phyloP scores from a whole-genome alignment of 495 filamentous ascomycete species.

The Penicillium chermesinum region DNA sequence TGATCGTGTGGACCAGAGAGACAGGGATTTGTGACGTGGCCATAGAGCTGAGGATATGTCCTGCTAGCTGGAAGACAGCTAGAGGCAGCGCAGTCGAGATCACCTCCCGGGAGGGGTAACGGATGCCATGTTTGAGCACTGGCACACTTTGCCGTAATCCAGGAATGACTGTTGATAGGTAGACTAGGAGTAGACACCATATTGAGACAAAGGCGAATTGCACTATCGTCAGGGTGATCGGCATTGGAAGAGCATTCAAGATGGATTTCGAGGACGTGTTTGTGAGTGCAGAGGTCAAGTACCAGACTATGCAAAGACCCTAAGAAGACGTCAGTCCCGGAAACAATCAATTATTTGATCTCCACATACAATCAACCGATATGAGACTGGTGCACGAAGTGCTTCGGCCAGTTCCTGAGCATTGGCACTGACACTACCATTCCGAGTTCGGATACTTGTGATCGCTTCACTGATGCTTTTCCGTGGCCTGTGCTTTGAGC shows the following conservation, averaged over 20 bases:
- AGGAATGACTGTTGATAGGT: constrained; percentile 65
- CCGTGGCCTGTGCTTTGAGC: constrained; percentile 60
- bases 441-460: constrained; percentile 68
- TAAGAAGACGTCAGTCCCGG: constrained; percentile 30
- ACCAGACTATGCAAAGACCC: constrained; percentile 85
- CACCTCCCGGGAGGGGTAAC: constrained; percentile 74
- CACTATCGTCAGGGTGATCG: constrained; percentile 86
- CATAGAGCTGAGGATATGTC: constrained; percentile 88
- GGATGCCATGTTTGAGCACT: constrained; percentile 74
- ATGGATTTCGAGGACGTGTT: constrained; percentile 98
- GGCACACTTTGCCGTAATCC: constrained; percentile 62
- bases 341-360: neutral
- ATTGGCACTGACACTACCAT: constrained; percentile 81
- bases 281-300: constrained; percentile 86
- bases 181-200: constrained; percentile 78
- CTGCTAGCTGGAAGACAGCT: constrained; percentile 86
- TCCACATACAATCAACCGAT: constrained; percentile 71
- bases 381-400: constrained; percentile 83
- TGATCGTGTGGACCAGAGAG: constrained; percentile 96
- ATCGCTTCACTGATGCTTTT: constrained; percentile 86
- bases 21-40: constrained; percentile 93
- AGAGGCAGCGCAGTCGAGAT: constrained; percentile 84
- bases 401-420: constrained; percentile 91
- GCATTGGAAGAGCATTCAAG: constrained; percentile 85
- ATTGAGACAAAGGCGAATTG: constrained; percentile 92